These are phyloP conservation scores for Starmerella apicola DNA, from an alignment of 805 yeast species.

Conservation along the genomic window DNA sequence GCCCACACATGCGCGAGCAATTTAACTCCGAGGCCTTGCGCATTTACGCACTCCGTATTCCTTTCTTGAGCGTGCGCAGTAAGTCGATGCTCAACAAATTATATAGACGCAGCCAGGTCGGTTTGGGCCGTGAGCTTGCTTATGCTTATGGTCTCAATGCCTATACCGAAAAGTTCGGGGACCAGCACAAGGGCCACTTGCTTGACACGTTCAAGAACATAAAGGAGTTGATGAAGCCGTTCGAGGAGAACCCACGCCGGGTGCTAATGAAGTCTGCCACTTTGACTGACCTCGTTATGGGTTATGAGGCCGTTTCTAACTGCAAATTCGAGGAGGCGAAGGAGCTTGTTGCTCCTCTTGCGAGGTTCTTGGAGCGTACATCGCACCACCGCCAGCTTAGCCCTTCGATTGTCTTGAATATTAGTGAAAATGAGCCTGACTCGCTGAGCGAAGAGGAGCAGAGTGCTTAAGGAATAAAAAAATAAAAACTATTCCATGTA, in stretches of 20 bases:
- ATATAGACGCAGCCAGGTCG: slow-evolving; percentile 8
- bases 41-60: slow-evolving; percentile 17
- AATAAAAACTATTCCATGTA: too few relatives aligned
- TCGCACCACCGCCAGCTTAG: slow-evolving; percentile 9
- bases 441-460: too few relatives aligned
- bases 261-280: background rate
- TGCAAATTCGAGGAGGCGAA: slow-evolving; percentile 5
- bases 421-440: slow-evolving; percentile 4
- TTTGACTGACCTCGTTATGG: slow-evolving; percentile 8
- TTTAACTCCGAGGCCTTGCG: slow-evolving; percentile 19
- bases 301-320: slow-evolving; percentile 5
- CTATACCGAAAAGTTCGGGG: slow-evolving; percentile 13
- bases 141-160: slow-evolving; percentile 15
- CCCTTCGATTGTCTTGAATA: slow-evolving; percentile 5
- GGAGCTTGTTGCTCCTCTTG: background rate
- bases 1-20: slow-evolving; percentile 1
- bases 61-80: slow-evolving; percentile 10
- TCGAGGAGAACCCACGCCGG: slow-evolving; percentile 3
- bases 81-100: slow-evolving; percentile 9
- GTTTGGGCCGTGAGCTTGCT: slow-evolving; percentile 12
- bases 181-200: slow-evolving; percentile 1
- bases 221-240: background rate
- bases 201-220: slow-evolving; percentile 1
- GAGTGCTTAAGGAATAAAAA: too few relatives aligned
- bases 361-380: background rate